Evolutionary conservation across 2,329 filamentous ascomycete genomes (phyloP).

Genomic region (Penicillium sp.): DNA sequence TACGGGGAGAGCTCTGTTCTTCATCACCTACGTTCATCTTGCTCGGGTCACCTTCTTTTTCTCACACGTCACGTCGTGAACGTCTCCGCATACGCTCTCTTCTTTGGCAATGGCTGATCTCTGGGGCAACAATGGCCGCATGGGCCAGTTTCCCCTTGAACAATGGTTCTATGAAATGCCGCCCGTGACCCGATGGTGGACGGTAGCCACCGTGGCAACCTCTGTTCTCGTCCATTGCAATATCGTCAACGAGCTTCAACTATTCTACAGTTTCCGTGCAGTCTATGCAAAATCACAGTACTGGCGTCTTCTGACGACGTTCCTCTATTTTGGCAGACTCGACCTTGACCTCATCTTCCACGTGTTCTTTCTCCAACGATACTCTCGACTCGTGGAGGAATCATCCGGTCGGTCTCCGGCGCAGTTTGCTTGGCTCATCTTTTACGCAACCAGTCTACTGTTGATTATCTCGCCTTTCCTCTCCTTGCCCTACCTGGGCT

Average conservation of each 20-base stretch:
- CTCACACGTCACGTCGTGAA: not conserved
- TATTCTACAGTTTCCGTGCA: slow-evolving; percentile 92
- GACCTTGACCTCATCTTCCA: slow-evolving; percentile 94
- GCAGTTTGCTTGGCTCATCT: slow-evolving; percentile 88
- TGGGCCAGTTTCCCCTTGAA: slow-evolving; percentile 70
- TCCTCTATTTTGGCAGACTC: slow-evolving; percentile 94
- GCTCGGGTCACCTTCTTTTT: not conserved
- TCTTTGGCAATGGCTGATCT: slow-evolving; percentile 37
- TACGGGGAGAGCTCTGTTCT: not conserved
- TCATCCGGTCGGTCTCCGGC: slow-evolving; percentile 86
- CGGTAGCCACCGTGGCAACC: slow-evolving; percentile 79
- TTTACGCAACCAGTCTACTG: slow-evolving; percentile 76
- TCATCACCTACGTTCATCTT: not conserved
- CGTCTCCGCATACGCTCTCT: not conserved
- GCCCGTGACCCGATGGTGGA: slow-evolving; percentile 94
- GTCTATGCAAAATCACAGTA: slow-evolving; percentile 95
- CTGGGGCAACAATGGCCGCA: slow-evolving; percentile 42
- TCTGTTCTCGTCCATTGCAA: slow-evolving; percentile 90
- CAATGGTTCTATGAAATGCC: slow-evolving; percentile 99
- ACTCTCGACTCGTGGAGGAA: slow-evolving; percentile 90
- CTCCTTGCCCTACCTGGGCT: slow-evolving; percentile 89
- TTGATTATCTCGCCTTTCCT: slow-evolving; percentile 78
- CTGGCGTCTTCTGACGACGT: slow-evolving; percentile 93
- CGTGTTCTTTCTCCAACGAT: slow-evolving; percentile 96
- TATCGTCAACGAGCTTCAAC: slow-evolving; percentile 84